Evolutionary conservation across 441 rosid species (phyloP).

Genomic region (Raphanus hybrid): DNA sequence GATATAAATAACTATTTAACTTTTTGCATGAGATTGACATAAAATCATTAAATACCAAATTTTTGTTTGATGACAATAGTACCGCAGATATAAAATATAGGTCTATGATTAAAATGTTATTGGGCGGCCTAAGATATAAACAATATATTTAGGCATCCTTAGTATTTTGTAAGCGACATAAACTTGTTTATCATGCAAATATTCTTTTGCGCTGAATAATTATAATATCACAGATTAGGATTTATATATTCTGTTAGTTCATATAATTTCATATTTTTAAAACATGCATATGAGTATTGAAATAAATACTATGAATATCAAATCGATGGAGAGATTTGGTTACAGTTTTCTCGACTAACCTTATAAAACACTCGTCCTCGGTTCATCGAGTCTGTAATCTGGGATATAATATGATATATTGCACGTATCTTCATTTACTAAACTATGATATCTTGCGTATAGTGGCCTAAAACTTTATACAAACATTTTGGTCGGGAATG

Average conservation of each 20-base stretch:
- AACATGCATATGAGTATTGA: neutral
- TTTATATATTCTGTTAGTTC: too few species aligned
- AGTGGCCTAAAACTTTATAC: neutral
- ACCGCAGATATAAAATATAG: neutral
- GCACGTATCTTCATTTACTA: neutral
- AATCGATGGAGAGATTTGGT: neutral
- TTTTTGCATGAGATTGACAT: constrained; percentile 19
- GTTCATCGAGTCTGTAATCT: neutral
- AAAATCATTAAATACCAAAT: neutral
- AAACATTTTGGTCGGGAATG: neutral
- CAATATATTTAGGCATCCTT: constrained; percentile 6
- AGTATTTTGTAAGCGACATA: constrained; percentile 11
- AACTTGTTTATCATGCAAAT: neutral
- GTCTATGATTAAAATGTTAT: neutral
- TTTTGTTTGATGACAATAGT: neutral
- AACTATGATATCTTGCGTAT: constrained; percentile 12
- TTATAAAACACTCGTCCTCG: neutral
- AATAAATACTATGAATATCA: neutral
- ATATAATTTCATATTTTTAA: too few species aligned
- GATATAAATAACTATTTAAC: neutral
- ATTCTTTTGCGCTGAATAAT: too few species aligned
- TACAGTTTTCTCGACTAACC: neutral
- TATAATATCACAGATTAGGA: too few species aligned
- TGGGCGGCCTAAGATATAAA: constrained; percentile 9
- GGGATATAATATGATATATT: constrained; percentile 8